Base-by-base conservation (phyloP, 2,329 filamentous ascomycete genomes). In the Venturia carpophila region DNA sequence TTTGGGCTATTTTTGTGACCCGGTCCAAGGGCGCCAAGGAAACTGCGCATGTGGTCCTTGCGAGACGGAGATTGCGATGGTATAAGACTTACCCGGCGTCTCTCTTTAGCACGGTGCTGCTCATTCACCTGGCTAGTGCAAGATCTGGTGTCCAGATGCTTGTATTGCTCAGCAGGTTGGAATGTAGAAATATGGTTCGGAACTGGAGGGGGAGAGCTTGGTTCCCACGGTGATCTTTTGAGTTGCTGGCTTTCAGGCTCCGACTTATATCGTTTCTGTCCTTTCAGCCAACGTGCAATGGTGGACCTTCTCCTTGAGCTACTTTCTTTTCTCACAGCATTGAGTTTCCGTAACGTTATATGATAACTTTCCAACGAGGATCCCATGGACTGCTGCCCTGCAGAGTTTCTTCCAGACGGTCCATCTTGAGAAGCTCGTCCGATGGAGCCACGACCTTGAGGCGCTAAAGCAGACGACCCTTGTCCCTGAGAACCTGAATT, bases 211-310 rank as follows among this genome's bases (percentile, higher is more conserved):
- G 43, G 43, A 63, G 41, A 30, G 1, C 15, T 10, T 24, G 24
- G 39, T n/a, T 30, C n/a, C 6, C 21, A 24, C 27, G 60, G n/a
- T 3, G 7, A 21, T 27, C 1, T 19, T 15, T n/a, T 11, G 11
- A 19, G 17, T 24, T 30, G 21, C 11, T 52, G 1, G 21, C 43
- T 39, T 19, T 41, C 41, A 47, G 52, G 17, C 7, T 30, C 24
- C 17, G 39, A 43, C 19, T 52, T 52, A 24, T 37, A 17, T n/a
- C 30, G 27, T 24, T 19, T 52, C 43, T 63, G 42, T 24, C 13
- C 30, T 24, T 43, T 49, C 24, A 63, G 34, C 61, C 61, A 63
- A 47, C 30, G 41, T 63, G 24, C 27, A 30, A 63, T 24, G 15
- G 21, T 49, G 11, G 13, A 30, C 13, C 15, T 63, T 6, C 24